These are phyloP conservation scores for Arachnomyces sp. DNA, from an alignment of 2,329 filamentous ascomycete species.

Conservation along the genomic window DNA sequence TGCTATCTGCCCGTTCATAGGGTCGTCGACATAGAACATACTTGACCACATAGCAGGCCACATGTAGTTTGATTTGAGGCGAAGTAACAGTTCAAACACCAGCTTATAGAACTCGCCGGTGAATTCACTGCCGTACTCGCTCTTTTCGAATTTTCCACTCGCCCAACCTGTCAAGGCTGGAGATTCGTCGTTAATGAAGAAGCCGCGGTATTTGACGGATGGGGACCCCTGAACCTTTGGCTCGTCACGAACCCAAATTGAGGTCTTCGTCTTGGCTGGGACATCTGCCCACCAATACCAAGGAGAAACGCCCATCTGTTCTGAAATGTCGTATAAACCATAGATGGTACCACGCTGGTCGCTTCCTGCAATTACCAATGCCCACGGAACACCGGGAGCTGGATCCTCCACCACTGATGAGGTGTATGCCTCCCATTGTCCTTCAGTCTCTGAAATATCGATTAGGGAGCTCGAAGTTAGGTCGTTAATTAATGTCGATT, in stretches of 20 bases:
- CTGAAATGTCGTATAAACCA: slow-evolving; percentile 62
- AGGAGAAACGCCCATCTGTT: slow-evolving; percentile 66
- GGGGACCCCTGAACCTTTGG: slow-evolving; percentile 53
- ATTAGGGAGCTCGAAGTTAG: slow-evolving; percentile 51
- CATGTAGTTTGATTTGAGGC: slow-evolving; percentile 64
- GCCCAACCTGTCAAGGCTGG: slow-evolving; percentile 62
- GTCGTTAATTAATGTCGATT: slow-evolving; percentile 54
- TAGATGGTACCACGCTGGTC: slow-evolving; percentile 62
- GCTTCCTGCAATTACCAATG: slow-evolving; percentile 62
- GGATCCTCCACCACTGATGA: slow-evolving; percentile 53
- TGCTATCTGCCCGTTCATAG: slow-evolving; percentile 59
- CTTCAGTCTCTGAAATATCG: slow-evolving; percentile 51
- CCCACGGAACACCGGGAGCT: slow-evolving; percentile 47
- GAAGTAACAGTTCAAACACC: slow-evolving; percentile 64
- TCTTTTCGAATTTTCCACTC: slow-evolving; percentile 39
- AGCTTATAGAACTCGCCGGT: slow-evolving; percentile 60
- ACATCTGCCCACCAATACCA: slow-evolving; percentile 65
- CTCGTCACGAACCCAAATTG: slow-evolving; percentile 49
- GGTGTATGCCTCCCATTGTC: slow-evolving; percentile 63
- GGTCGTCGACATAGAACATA: slow-evolving; percentile 67
- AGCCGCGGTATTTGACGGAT: slow-evolving; percentile 59
- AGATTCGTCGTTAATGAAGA: slow-evolving; percentile 66
- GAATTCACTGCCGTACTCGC: too few relatives aligned
- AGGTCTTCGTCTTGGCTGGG: slow-evolving; percentile 42
- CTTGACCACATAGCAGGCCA: slow-evolving; percentile 66